phyloP scores from a whole-genome alignment of 2,329 filamentous ascomycete species.

The Alternaria ethzedia region DNA sequence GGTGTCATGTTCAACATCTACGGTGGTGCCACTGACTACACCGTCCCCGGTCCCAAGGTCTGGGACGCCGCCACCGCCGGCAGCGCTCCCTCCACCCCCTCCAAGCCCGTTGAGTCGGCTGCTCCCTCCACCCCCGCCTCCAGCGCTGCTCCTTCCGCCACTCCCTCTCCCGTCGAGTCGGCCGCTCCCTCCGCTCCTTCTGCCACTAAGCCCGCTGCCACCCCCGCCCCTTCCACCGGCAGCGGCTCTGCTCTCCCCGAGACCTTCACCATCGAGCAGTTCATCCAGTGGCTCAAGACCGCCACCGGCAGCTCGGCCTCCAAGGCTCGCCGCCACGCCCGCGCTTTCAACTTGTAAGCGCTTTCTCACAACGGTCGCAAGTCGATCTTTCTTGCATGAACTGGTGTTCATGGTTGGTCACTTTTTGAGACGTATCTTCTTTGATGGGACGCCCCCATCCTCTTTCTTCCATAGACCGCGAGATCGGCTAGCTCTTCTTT shows the following conservation, averaged over 20 bases:
- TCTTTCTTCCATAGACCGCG: conserved; percentile 14
- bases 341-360: conserved; percentile 48
- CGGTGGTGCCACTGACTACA: conserved; percentile 39
- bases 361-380: neutral
- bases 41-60: conserved; percentile 49
- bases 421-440: conserved; percentile 18
- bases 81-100: conserved; percentile 17
- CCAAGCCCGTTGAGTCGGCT: conserved; percentile 6
- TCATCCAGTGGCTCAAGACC: conserved; percentile 39
- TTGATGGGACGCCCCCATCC: conserved; percentile 4
- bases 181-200: conserved; percentile 12
- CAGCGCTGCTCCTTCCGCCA: conserved; percentile 12
- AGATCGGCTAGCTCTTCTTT: conserved; percentile 15
- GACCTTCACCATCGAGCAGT: conserved; percentile 38
- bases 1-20: conserved; percentile 53
- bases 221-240: conserved; percentile 16
- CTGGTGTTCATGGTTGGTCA: conserved; percentile 12
- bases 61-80: conserved; percentile 33
- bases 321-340: conserved; percentile 44
- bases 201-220: conserved; percentile 3
- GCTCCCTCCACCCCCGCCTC: conserved; percentile 9
- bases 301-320: conserved; percentile 26
- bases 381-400: conserved; percentile 8
- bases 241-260: conserved; percentile 31
- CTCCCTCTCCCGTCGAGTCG: conserved; percentile 8